Conservation (phyloP, 306 rosid species). For the Malus asiatica region DNA sequence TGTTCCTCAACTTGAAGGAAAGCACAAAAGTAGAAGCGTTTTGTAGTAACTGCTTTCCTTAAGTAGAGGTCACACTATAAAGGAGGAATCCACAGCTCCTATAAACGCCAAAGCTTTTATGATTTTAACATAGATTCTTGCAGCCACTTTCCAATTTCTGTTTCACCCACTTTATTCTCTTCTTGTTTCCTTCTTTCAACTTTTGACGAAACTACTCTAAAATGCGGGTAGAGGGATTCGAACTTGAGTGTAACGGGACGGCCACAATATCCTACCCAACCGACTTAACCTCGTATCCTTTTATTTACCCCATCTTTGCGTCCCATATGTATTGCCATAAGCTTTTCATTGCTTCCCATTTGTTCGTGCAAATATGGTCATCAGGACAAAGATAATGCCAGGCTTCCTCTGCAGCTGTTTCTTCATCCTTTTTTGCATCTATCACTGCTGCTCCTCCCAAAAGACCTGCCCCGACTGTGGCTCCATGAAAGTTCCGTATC, state of each 20-base stretch:
- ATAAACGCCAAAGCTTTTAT: conserved; percentile 23
- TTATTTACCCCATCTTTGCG: conserved; percentile 21
- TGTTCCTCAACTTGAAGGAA: conserved; percentile 18
- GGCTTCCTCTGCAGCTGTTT: conserved; percentile 19
- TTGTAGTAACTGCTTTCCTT: conserved; percentile 33
- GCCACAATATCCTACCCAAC: not conserved
- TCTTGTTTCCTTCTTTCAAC: conserved; percentile 23
- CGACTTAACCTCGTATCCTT: conserved; percentile 50
- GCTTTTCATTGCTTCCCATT: conserved; percentile 22
- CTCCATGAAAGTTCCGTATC: conserved; percentile 60
- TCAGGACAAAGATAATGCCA: conserved; percentile 26
- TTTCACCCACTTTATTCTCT: conserved; percentile 54
- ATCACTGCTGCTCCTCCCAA: conserved; percentile 36
- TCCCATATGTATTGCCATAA: conserved; percentile 18
- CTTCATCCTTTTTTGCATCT: conserved; percentile 35
- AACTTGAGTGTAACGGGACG: not conserved
- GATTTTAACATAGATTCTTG: conserved; percentile 44
- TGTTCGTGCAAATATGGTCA: conserved; percentile 33
- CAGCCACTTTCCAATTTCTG: conserved; percentile 28
- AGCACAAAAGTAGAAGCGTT: conserved; percentile 18
- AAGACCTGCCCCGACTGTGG: conserved; percentile 83
- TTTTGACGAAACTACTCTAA: not conserved
- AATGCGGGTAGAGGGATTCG: too few species aligned
- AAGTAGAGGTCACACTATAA: conserved; percentile 22
- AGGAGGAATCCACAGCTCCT: not conserved